Evolutionary conservation across 306 rosid species (phyloP).

Genomic region (Quillaja saponaria): DNA sequence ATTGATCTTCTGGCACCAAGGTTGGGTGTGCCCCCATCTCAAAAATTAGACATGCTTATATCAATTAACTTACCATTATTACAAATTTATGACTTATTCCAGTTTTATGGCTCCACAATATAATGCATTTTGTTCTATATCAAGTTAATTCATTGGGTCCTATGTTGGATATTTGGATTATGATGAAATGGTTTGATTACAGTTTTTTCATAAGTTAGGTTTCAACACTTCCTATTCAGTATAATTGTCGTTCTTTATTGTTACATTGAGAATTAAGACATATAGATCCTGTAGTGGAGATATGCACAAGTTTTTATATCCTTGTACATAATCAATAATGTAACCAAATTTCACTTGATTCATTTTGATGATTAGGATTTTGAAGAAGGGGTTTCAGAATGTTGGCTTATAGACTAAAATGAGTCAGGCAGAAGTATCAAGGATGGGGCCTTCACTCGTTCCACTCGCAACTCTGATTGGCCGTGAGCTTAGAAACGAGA

Average conservation of each 20-base stretch:
- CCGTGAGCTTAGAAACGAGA: constrained; percentile 80
- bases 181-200: constrained; percentile 2
- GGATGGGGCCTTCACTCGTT: constrained; percentile 60
- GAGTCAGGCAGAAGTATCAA: constrained; percentile 65
- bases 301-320: neutral
- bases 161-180: neutral
- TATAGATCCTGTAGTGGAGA: constrained; percentile 29
- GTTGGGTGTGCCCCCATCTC: too few relatives aligned
- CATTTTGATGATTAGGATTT: neutral
- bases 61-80: constrained; percentile 19
- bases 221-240: neutral
- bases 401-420: constrained; percentile 48
- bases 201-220: neutral
- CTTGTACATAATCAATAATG: neutral
- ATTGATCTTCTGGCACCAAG: constrained; percentile 3
- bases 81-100: constrained; percentile 20
- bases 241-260: neutral
- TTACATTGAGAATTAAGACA: neutral
- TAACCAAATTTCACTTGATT: neutral
- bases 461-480: constrained; percentile 94
- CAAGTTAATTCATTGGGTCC: constrained; percentile 14
- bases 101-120: constrained; percentile 9
- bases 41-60: neutral
- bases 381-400: too few relatives aligned
- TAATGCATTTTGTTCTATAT: neutral